These are phyloP conservation scores for Leptographium flavum DNA, from an alignment of 2,329 filamentous ascomycete genomes.

Conservation along the genomic window DNA sequence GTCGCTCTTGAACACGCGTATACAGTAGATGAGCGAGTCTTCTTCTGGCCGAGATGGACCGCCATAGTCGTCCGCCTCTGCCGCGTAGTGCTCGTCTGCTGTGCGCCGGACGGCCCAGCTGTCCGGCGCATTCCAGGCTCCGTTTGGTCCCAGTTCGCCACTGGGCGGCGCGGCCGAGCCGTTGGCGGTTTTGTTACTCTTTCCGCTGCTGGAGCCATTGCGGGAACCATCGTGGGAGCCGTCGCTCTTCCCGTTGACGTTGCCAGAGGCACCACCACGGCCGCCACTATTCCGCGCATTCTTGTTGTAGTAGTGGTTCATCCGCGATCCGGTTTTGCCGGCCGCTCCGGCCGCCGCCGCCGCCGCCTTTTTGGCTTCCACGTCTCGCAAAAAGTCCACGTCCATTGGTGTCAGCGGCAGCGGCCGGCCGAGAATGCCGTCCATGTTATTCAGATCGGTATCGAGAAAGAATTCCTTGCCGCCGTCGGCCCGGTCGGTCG, in stretches of 20 bases:
- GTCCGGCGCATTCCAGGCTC: slow-evolving; percentile 84
- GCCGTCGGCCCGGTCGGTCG: slow-evolving; percentile 36
- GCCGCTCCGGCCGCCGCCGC: too few relatives aligned
- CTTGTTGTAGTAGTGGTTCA: slow-evolving; percentile 11
- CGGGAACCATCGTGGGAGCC: too few relatives aligned
- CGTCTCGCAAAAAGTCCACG: slow-evolving; percentile 30
- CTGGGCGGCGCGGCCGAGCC: too few relatives aligned
- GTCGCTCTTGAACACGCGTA: slow-evolving; percentile 88
- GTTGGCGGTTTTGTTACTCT: background rate
- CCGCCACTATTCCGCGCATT: background rate
- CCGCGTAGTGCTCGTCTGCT: slow-evolving; percentile 45
- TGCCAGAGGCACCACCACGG: too few relatives aligned
- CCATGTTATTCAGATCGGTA: slow-evolving; percentile 80
- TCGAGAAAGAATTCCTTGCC: slow-evolving; percentile 64
- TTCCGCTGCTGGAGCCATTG: too few relatives aligned
- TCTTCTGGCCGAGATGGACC: slow-evolving; percentile 58
- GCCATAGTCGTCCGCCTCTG: slow-evolving; percentile 54
- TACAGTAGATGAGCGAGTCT: slow-evolving; percentile 67
- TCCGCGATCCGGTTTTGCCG: background rate
- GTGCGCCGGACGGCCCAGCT: slow-evolving; percentile 83
- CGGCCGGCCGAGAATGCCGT: slow-evolving; percentile 68
- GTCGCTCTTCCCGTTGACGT: too few relatives aligned
- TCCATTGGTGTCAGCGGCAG: slow-evolving; percentile 59
- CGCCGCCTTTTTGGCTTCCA: slow-evolving; percentile 26
- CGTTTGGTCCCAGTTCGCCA: too few relatives aligned